Conservation (phyloP, 805 yeast genomes). For the Nakazawaea siamensis region DNA sequence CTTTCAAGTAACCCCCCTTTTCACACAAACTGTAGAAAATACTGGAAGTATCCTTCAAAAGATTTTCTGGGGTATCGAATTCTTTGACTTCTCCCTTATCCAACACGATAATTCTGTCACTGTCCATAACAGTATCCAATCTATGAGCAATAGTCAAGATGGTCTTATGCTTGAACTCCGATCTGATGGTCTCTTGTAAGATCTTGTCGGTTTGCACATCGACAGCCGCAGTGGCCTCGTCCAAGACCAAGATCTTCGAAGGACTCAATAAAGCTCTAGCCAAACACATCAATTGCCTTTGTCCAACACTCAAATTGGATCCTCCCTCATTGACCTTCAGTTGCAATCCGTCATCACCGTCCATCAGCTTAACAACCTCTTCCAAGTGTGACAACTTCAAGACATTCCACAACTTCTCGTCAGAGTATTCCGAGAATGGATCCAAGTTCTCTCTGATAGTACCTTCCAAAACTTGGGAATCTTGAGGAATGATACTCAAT, state of each 20-base stretch:
- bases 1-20: constrained; percentile 53
- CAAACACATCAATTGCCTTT: constrained; percentile 77
- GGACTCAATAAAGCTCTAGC: constrained; percentile 69
- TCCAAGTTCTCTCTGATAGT: constrained; percentile 80
- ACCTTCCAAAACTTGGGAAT: constrained; percentile 88
- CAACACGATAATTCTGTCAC: constrained; percentile 68
- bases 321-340: constrained; percentile 26
- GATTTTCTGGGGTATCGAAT: constrained; percentile 61
- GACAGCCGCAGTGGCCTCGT: constrained; percentile 87
- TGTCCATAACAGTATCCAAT: constrained; percentile 74
- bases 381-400: constrained; percentile 74
- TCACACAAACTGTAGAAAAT: constrained; percentile 74
- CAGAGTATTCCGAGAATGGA: constrained; percentile 61
- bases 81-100: constrained; percentile 72
- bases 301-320: constrained; percentile 81
- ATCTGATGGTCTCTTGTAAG: constrained; percentile 70
- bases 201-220: constrained; percentile 79
- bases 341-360: constrained; percentile 28
- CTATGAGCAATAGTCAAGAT: constrained; percentile 83
- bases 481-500: constrained; percentile 87
- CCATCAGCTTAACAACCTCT: constrained; percentile 47
- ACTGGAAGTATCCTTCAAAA: constrained; percentile 59
- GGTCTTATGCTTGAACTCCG: constrained; percentile 67
- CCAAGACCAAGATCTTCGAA: constrained; percentile 58
- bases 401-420: constrained; percentile 78